phyloP scores from a whole-genome alignment of 177 flowering plant genomes.

The Vitis hybrid region DNA sequence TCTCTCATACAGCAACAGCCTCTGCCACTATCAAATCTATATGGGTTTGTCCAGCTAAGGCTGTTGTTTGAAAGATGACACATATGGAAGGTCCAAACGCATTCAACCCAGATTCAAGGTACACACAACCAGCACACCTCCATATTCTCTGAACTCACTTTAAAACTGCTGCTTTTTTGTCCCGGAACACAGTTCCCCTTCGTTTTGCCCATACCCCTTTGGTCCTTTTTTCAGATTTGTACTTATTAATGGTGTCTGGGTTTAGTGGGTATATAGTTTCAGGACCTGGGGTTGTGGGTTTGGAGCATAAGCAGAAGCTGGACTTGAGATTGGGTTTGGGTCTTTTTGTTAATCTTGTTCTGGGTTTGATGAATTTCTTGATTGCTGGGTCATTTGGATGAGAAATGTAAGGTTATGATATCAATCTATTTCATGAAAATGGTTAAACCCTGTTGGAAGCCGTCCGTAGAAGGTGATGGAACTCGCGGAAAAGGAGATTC shows the following conservation, averaged over 20 bases:
- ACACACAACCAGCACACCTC: slow-evolving; percentile 34
- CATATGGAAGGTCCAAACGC: slow-evolving; percentile 30
- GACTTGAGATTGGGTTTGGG: slow-evolving; percentile 19
- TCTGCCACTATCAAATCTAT: slow-evolving; percentile 33
- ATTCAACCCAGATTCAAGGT: slow-evolving; percentile 58
- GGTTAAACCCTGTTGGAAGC: slow-evolving; percentile 59
- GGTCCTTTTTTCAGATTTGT: slow-evolving; percentile 18
- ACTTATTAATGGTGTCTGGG: slow-evolving; percentile 32
- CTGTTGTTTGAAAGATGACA: slow-evolving; percentile 33
- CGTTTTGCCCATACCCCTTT: slow-evolving; percentile 49
- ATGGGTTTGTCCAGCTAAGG: slow-evolving; percentile 57
- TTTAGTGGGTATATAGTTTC: slow-evolving; percentile 25
- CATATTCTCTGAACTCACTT: slow-evolving; percentile 50
- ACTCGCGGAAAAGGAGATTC: slow-evolving; percentile 8
- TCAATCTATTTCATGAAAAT: slow-evolving; percentile 21
- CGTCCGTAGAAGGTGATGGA: slow-evolving; percentile 27
- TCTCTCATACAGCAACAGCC: slow-evolving; percentile 38
- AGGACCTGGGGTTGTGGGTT: slow-evolving; percentile 23
- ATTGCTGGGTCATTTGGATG: slow-evolving; percentile 32
- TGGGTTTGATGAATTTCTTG: slow-evolving; percentile 14
- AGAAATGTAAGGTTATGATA: slow-evolving; percentile 3
- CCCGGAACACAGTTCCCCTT: slow-evolving; percentile 22
- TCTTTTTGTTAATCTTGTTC: slow-evolving; percentile 11
- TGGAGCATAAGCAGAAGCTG: slow-evolving; percentile 34
- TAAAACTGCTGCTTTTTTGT: slow-evolving; percentile 40